phyloP scores from a whole-genome alignment of 2,329 filamentous ascomycete species.

The Magnaporthiopsis incrustans region DNA sequence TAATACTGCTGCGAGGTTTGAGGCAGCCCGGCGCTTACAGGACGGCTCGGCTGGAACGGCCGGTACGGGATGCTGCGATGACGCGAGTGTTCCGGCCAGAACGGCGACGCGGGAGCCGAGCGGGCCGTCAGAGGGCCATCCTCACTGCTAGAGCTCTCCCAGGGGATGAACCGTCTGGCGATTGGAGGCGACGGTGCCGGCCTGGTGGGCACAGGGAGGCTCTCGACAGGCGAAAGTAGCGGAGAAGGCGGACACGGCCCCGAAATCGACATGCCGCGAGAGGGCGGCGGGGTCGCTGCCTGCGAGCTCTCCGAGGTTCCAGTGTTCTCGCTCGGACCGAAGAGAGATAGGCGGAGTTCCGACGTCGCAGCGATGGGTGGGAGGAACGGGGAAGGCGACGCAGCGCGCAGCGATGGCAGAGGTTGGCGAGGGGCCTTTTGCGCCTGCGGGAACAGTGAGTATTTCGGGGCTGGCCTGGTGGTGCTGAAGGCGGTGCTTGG shows the following conservation, averaged over 20 bases:
- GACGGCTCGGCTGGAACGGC: not conserved
- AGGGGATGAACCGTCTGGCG: not conserved
- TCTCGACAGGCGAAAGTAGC: not conserved
- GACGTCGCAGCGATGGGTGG: slow-evolving; percentile 1
- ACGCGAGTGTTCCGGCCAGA: not conserved
- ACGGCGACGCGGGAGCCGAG: not conserved
- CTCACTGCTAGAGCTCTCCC: not conserved
- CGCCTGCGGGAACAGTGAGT: slow-evolving; percentile 5
- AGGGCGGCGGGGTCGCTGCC: not conserved
- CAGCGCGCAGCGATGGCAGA: not conserved
- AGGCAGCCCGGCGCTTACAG: not conserved
- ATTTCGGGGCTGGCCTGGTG: slow-evolving; percentile 3
- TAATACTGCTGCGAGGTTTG: not conserved
- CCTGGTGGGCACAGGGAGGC: not conserved
- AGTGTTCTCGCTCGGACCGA: slow-evolving; percentile 2
- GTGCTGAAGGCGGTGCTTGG: not conserved
- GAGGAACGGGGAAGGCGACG: not conserved
- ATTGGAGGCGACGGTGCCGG: not conserved
- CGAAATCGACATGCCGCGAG: not conserved
- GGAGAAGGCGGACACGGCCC: not conserved
- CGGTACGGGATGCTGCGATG: not conserved
- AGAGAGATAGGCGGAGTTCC: not conserved
- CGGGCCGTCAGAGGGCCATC: not conserved
- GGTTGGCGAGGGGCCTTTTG: not conserved
- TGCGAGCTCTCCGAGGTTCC: not conserved